These are phyloP conservation scores for Tuber melanosporum DNA, from an alignment of 495 filamentous ascomycete species.

Conservation along the genomic window DNA sequence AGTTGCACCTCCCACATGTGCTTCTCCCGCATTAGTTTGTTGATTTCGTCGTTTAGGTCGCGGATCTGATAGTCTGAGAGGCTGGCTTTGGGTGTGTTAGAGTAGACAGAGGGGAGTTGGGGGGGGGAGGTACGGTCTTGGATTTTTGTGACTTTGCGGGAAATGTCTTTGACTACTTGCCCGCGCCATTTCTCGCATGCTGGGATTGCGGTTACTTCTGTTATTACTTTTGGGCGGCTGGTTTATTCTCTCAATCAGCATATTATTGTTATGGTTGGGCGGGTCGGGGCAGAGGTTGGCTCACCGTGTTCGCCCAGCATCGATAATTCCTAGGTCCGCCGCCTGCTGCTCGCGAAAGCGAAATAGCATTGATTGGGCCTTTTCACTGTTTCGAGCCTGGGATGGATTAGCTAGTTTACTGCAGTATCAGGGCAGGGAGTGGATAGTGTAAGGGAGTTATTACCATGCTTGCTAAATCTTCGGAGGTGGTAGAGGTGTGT, in stretches of 20 bases:
- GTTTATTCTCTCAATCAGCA: constrained; percentile 3
- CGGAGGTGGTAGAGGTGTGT: neutral
- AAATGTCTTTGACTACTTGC: constrained; percentile 94
- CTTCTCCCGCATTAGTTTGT: constrained; percentile 97
- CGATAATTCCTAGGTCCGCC: constrained; percentile 90
- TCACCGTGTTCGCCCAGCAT: constrained; percentile 70
- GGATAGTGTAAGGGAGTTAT: neutral
- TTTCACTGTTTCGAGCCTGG: constrained; percentile 68
- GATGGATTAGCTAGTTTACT: neutral
- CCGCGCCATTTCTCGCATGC: constrained; percentile 96
- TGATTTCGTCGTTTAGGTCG: constrained; percentile 98
- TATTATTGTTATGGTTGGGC: neutral
- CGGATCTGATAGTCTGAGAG: constrained; percentile 94
- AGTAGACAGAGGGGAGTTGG: neutral
- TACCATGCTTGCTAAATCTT: neutral
- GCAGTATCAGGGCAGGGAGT: neutral
- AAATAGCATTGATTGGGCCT: constrained; percentile 99
- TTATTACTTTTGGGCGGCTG: constrained; percentile 73
- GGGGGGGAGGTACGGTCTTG: constrained; percentile 55
- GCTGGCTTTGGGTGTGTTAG: constrained; percentile 43
- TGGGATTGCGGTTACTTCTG: constrained; percentile 73
- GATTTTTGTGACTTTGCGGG: constrained; percentile 90
- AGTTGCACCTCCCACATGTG: constrained; percentile 98
- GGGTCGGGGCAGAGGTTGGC: neutral
- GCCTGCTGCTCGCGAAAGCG: constrained; percentile 98